These are phyloP conservation scores for Aureobasidium musti DNA, from an alignment of 2,329 filamentous ascomycete genomes.

Conservation along the genomic window DNA sequence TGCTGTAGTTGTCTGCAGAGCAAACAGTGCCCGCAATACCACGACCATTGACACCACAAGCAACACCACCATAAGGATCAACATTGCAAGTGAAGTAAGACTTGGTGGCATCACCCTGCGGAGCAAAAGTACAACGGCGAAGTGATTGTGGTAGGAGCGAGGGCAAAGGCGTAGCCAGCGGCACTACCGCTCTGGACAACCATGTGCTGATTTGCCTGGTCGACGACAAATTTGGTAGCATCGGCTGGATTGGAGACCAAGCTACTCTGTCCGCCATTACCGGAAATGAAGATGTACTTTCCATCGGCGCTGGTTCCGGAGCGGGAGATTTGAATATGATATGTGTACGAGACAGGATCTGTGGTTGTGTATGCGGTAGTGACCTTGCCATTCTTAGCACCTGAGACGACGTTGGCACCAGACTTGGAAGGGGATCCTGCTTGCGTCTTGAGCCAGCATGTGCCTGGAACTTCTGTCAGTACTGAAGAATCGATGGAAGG, in stretches of 20 bases:
- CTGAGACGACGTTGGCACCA: slow-evolving; percentile 28
- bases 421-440: slow-evolving; percentile 21
- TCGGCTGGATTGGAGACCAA: slow-evolving; percentile 1
- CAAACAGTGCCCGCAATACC: slow-evolving; percentile 4
- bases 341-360: neutral
- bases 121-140: slow-evolving; percentile 1
- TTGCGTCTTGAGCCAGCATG: slow-evolving; percentile 30
- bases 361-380: slow-evolving; percentile 21
- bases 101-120: neutral
- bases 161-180: neutral
- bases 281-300: slow-evolving; percentile 5
- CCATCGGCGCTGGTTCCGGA: neutral
- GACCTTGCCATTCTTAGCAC: slow-evolving; percentile 25
- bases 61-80: neutral
- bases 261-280: neutral
- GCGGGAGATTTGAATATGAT: neutral
- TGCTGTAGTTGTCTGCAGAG: neutral
- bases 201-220: slow-evolving; percentile 2
- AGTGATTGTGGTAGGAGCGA: neutral
- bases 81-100: neutral
- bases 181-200: neutral
- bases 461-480: neutral
- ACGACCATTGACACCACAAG: neutral
- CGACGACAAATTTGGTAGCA: slow-evolving; percentile 1
- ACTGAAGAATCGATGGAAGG: too few species aligned